Evolutionary conservation across 805 yeast genomes (phyloP), one percentile per base, ranked within the genome.

Genomic region (Nakazawaea wickerhamii): DNA sequence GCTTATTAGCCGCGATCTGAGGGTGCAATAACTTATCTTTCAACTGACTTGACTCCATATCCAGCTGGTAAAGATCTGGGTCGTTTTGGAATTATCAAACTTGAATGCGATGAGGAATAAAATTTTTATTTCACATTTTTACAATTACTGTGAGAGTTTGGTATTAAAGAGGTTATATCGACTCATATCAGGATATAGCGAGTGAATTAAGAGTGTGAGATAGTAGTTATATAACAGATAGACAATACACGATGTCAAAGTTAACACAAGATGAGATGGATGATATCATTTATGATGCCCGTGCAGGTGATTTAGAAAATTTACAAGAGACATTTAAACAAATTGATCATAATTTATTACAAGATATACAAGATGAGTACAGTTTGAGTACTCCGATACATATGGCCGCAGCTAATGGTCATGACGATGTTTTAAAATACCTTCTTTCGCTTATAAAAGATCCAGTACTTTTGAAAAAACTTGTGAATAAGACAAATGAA

Each of bases 361-460:
- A 57, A 48, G 56, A 51, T 4, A 79, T 84, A 50, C 68, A 70
- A 49, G 95, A 90, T 51, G 81, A 78, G 36, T 67, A 60, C 41
- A 71, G 90, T 2, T 59, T 71, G 30, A 77, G 85, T 40, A 86
- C 96, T 0, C 84, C 95, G 6, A 65, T 93, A 38, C 99, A 93
- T 59, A 86, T 87, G 90, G 97, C 98, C 0, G 81, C 95, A 19
- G 99, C 95, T 21, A 93, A 93, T 63, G 99, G 97, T 1, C 95
- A 91, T 58, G 49, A 67, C 4, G 89, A 81, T 23, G 77, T 81
- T 4, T 75, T 85, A 20, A 63, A 74, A 53, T 84, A 73, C 52
- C 59, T 89, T 20, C 56, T 88, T 25, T 64, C 74, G 0, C 55
- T 77, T 22, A 45, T 80, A 4, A n/a, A n/a, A n/a, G n/a, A n/a